Evolutionary conservation across 371 early-diverging fungal genomes (phyloP).

Genomic region (Polyrhizophydium stewartii): DNA sequence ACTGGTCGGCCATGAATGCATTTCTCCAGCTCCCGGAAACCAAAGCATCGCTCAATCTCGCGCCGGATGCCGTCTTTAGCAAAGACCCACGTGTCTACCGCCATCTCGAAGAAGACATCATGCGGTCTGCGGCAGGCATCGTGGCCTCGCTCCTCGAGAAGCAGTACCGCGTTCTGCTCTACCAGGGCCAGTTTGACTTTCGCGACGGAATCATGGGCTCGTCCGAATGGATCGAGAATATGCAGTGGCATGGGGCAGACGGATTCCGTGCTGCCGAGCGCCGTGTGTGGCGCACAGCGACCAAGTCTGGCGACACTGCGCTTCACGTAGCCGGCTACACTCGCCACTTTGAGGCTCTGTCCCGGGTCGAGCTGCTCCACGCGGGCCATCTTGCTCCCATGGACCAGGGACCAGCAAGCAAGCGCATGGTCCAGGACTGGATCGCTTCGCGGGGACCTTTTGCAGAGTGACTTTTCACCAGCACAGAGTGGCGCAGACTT

Average conservation of each 20-base stretch:
- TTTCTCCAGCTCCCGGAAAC: constrained; percentile 42
- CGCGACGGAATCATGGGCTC: constrained; percentile 60
- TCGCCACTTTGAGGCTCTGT: constrained; percentile 36
- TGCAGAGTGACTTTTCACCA: no score
- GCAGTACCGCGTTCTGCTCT: constrained; percentile 36
- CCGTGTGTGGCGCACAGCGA: constrained; percentile 34
- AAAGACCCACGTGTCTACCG: constrained; percentile 45
- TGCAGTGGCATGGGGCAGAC: constrained; percentile 50
- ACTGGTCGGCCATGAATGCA: constrained; percentile 47
- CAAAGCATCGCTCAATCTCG: constrained; percentile 49
- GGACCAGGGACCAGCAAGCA: constrained; percentile 24
- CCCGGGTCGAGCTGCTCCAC: constrained; percentile 46
- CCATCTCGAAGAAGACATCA: constrained; percentile 48
- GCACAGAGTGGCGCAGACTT: no score
- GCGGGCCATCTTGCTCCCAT: constrained; percentile 64
- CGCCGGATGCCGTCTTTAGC: constrained; percentile 10
- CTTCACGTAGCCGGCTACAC: constrained; percentile 49
- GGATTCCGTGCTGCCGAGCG: constrained; percentile 45
- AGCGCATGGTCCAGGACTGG: constrained; percentile 7
- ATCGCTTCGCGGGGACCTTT: no score
- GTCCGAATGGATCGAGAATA: constrained; percentile 52
- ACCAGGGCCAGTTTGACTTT: constrained; percentile 64
- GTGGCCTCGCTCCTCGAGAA: constrained; percentile 35
- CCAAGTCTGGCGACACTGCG: constrained; percentile 10
- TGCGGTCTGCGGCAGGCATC: constrained; percentile 48